Base-by-base conservation (phyloP, 495 filamentous ascomycete species). In the Tricharina praecox region DNA sequence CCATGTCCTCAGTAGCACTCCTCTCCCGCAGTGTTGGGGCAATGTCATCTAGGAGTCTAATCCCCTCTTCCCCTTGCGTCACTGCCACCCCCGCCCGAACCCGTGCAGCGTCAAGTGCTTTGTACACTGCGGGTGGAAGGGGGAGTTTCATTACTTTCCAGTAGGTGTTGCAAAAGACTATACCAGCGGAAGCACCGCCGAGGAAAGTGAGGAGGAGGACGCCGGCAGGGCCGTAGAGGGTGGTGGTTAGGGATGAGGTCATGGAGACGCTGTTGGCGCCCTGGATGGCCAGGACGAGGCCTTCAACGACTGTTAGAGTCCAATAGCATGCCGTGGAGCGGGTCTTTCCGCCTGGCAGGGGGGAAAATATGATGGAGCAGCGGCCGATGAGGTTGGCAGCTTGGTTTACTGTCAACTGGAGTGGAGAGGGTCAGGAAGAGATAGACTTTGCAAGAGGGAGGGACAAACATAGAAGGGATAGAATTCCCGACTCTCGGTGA, bases 1-100 rank as follows among this genome's bases (percentile, higher is more conserved):
- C 49, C 45, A 25, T 45, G 18, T 54, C 49, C 13, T 26, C 24
- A n/a, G 21, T 43, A 11, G 32, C 23, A 30, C 50, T n/a, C n/a
- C n/a, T 13, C 28, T 11, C 33, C 15, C 24, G 35, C 41, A 13
- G 9, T 50, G 7, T 20, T n/a, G n/a, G n/a, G 16, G n/a, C 18
- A 15, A n/a, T 4, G 25, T 58, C 59, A 21, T 63, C 62, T 40
- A 69, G 68, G 26, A 43, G 40, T 11, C 40, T 26, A 18, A 46
- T 16, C 18, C 9, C 26, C 26, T 46, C 55, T 54, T 64, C 51
- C 53, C 68, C 55, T 30, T 63, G 66, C 5, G 66, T 66, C 50
- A 49, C 67, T 30, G 41, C 45, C 13, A 41, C 40, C n/a, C n/a
- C n/a, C n/a, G n/a, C n/a, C n/a, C n/a, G n/a, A n/a, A n/a, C 38